Base-by-base conservation (phyloP, 495 filamentous ascomycete species). In the Cryomyces antarcticus region DNA sequence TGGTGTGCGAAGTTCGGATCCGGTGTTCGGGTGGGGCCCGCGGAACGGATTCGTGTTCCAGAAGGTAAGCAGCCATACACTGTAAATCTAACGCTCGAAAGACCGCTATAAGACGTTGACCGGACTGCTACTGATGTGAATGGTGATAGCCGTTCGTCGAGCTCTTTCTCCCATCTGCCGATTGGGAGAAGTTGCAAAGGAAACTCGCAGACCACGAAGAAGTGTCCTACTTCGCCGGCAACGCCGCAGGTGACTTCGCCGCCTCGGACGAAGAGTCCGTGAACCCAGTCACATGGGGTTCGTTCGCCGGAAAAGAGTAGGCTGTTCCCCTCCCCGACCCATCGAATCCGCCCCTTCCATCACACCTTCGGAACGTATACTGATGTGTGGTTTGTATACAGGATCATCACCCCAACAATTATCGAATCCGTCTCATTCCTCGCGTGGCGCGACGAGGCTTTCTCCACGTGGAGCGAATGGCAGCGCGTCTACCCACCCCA, bases 271-370 rank as follows among this genome's bases (percentile, higher is more conserved):
- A 70, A 38, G 63, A 68, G 33, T 67, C 72, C 13, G 84, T 92
- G 34, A 93, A 96, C 55, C 83, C 92, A 1, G 89, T 97, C 3
- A 97, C 89, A 3, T 97, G 89, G 89, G 89, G 89, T 31, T 79
- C 80, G 9, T 97, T 97, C 60, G 79, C 80, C 2, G 87, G 85
- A 13, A 95, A 95, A 61, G 89, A 97, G 65, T 24, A 24, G 17
- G 17, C 17, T 24, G 17, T 24, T 2, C 17, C 17, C 52, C 31
- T 37, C 4, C 24, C 31, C 37, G 37, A n/a, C 37, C 6, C 33
- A 28, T 31, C 17, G 2, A 24, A 24, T 2, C 2, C 17, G 17
- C 17, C 17, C 17, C 17, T 24, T 24, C 17, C 17, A 2, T 24
- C 17, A 24, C 17, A 24, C 17, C 17, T 24, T 24, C 17, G 2